Percentiles rank a stretch among this genome's conserved stretches.
These are phyloP conservation scores for Xylaria sp. DNA, from an alignment of 2,329 filamentous ascomycete genomes.

Conservation along the genomic window DNA sequence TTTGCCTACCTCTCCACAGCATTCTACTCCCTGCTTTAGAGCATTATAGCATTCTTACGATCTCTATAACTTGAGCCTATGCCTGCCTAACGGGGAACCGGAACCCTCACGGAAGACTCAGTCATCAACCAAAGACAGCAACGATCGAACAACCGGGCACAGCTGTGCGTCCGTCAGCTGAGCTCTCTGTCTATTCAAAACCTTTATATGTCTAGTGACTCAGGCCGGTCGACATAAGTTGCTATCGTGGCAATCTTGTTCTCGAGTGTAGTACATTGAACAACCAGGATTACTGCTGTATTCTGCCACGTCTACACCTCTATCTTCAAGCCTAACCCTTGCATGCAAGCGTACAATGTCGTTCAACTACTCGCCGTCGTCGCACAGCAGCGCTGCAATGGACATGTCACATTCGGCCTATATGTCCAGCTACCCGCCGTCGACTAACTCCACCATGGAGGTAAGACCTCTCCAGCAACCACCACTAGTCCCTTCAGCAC, in stretches of 20 bases:
- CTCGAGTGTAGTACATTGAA: conserved; percentile 47
- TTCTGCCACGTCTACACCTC: conserved; percentile 45
- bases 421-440: conserved; percentile 47
- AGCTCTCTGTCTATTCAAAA: conserved; percentile 14
- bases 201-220: conserved; percentile 24
- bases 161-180: conserved; percentile 16
- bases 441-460: conserved; percentile 47
- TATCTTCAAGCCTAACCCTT: conserved; percentile 43
- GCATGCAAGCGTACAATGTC: conserved; percentile 59
- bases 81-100: conserved; percentile 27
- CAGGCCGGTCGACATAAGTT: conserved; percentile 16
- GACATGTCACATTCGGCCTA: conserved; percentile 56
- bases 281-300: conserved; percentile 46
- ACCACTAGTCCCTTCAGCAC: conserved; percentile 41
- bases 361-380: conserved; percentile 61
- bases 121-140: conserved; percentile 34
- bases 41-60: conserved; percentile 42
- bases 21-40: conserved; percentile 39
- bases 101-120: conserved; percentile 31
- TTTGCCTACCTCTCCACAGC: conserved; percentile 44
- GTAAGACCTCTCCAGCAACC: conserved; percentile 47
- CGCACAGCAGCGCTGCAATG: conserved; percentile 56
- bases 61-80: conserved; percentile 37
- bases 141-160: conserved; percentile 30
- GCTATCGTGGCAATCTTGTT: conserved; percentile 13